Percentiles rank a stretch among this genome's conserved stretches.
phyloP scores from a whole-genome alignment of 768 basidiomycete species.

The Leucosporidium yakuticum region DNA sequence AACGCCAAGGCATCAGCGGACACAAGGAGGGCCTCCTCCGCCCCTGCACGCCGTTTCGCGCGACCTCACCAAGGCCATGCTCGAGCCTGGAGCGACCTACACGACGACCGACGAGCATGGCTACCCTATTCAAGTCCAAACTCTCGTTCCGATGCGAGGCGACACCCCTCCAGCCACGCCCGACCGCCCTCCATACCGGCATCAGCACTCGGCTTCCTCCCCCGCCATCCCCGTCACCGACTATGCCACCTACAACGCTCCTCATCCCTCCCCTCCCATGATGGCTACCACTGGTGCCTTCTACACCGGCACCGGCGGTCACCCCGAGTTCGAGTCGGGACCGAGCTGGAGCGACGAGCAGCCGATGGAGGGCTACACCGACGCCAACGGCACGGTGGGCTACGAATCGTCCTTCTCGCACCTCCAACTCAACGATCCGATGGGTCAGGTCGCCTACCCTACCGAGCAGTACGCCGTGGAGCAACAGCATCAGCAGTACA shows the following conservation, averaged over 20 bases:
- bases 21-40: not conserved
- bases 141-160: too few species aligned
- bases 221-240: constrained; percentile 4
- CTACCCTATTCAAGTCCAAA: not conserved
- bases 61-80: not conserved
- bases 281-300: not conserved
- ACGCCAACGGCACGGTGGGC: not conserved
- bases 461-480: too few species aligned
- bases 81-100: not conserved
- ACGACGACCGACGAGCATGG: not conserved
- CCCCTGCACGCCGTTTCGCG: not conserved
- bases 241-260: not conserved
- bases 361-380: not conserved
- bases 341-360: not conserved
- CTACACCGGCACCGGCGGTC: not conserved
- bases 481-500: too few species aligned
- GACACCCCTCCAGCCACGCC: not conserved
- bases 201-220: constrained; percentile 15
- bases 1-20: not conserved
- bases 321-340: not conserved
- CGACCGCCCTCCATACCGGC: constrained; percentile 3
- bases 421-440: not conserved
- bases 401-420: not conserved
- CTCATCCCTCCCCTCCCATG: not conserved
- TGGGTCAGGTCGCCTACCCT: not conserved